Base-by-base conservation (phyloP, 176 grass and related monocot genomes). In the Oryza coarctata region DNA sequence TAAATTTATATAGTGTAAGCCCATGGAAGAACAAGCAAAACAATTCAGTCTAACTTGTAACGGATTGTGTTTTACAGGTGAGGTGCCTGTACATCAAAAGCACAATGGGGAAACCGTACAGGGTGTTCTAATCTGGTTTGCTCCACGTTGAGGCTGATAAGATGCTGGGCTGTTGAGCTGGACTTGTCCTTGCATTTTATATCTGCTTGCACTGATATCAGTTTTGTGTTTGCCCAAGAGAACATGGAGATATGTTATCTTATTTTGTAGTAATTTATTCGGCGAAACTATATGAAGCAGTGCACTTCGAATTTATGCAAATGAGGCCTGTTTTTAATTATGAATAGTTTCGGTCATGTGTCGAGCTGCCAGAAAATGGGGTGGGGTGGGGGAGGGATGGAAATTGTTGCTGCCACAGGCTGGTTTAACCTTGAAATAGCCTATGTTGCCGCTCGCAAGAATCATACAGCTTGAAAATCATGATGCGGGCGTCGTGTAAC, bases 111-210 rank as follows among this genome's bases (percentile, higher is more conserved):
- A 60, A 60, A 60, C 55, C 55, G 11, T 1, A 0, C 55, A 60
- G 55, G 55, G 55, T 60, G 55, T 60, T 60, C 55, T 60, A 60
- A 60, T 22, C 25, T 60, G 55, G 22, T 60, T 20, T 57, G 47
- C 20, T 50, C 15, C 13, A 45, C 38, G 3, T n/a, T 71, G 64
- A 75, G 85, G 64, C 80, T 75, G 63, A 69, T 84, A 25, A 65
- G 35, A 33, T 39, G 38, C 38, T 61, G 28, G 12, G 62, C 2
- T 23, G 3, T 36, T 8, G 63, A 29, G 9, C 71, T 3, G 61
- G 67, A 26, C 18, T 76, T 76, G 14, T 85, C 30, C 34, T 89
- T 64, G 6, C 63, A 65, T 79, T n/a, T n/a, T 68, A 81, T 45
- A 75, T 68, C 28, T 70, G 78, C 3, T 70, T 80, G 70, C 77